phyloP scores from a whole-genome alignment of 495 filamentous ascomycete species.

The Penicillium maclennaniae region DNA sequence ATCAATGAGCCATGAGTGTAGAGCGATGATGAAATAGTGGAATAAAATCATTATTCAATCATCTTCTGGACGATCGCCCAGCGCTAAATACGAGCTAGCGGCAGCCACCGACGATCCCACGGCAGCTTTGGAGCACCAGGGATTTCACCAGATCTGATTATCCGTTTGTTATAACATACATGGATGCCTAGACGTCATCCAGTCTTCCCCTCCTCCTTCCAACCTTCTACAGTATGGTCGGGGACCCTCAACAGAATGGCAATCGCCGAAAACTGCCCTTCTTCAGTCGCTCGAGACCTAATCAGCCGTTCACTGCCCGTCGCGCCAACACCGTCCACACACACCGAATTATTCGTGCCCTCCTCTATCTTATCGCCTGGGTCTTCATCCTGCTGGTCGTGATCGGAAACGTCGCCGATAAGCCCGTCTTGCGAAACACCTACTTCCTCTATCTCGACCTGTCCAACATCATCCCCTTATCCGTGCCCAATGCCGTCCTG shows the following conservation, averaged over 20 bases:
- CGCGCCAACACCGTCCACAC: constrained; percentile 30
- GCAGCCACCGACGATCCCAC: constrained; percentile 25
- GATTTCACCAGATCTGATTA: constrained; percentile 1
- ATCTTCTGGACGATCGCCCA: neutral
- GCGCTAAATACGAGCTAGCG: constrained; percentile 2
- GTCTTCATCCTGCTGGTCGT: constrained; percentile 76
- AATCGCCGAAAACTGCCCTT: constrained; percentile 25
- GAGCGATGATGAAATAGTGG: too few species aligned
- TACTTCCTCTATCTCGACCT: constrained; percentile 84
- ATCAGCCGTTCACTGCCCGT: constrained; percentile 25
- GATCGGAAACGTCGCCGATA: constrained; percentile 64
- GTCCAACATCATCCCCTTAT: constrained; percentile 74
- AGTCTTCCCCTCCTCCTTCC: constrained; percentile 4
- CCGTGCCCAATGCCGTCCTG: constrained; percentile 67
- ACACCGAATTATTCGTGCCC: constrained; percentile 53
- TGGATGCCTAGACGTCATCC: constrained; percentile 11
- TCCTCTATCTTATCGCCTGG: constrained; percentile 67
- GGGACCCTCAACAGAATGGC: constrained; percentile 5
- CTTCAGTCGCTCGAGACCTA: constrained; percentile 25
- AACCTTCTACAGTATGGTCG: constrained; percentile 9
- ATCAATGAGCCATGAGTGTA: too few species aligned
- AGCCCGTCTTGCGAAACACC: constrained; percentile 57
- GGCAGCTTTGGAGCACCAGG: constrained; percentile 1
- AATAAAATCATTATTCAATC: too few species aligned
- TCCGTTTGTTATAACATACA: neutral